phyloP scores from a whole-genome alignment of 2,329 filamentous ascomycete species.

The Myriosclerotinia duriaeana region DNA sequence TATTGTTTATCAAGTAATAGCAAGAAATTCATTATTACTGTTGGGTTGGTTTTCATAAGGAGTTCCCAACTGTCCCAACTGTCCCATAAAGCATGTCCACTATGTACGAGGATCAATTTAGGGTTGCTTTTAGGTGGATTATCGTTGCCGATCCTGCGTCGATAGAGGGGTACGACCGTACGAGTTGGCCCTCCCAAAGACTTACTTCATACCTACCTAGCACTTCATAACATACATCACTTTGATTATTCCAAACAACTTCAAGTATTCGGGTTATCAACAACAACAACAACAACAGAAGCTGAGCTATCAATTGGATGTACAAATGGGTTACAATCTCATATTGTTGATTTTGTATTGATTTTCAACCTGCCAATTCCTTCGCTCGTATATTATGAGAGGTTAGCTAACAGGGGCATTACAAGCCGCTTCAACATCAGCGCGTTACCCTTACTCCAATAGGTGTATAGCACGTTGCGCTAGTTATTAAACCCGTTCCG shows the following conservation, averaged over 20 bases:
- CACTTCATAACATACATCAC: background rate
- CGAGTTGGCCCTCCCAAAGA: too few species aligned
- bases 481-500: background rate
- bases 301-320: background rate
- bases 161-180: background rate
- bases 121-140: constrained; percentile 2
- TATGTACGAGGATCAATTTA: constrained; percentile 13
- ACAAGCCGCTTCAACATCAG: constrained; percentile 3
- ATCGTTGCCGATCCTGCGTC: background rate
- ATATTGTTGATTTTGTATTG: too few species aligned
- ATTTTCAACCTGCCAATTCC: background rate
- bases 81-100: background rate
- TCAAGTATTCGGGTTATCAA: background rate
- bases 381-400: too few species aligned
- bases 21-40: too few species aligned
- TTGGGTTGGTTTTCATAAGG: too few species aligned
- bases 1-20: too few species aligned
- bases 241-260: background rate
- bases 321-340: too few species aligned
- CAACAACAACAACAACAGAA: accelerated
- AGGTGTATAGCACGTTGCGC: background rate
- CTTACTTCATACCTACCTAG: too few species aligned
- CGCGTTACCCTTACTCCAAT: constrained; percentile 7
- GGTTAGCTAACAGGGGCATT: background rate
- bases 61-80: too few species aligned